Evolutionary conservation across 2,329 filamentous ascomycete species (phyloP), one percentile per base, ranked within the genome.

Genomic region (Aspergillus carbonarius): DNA sequence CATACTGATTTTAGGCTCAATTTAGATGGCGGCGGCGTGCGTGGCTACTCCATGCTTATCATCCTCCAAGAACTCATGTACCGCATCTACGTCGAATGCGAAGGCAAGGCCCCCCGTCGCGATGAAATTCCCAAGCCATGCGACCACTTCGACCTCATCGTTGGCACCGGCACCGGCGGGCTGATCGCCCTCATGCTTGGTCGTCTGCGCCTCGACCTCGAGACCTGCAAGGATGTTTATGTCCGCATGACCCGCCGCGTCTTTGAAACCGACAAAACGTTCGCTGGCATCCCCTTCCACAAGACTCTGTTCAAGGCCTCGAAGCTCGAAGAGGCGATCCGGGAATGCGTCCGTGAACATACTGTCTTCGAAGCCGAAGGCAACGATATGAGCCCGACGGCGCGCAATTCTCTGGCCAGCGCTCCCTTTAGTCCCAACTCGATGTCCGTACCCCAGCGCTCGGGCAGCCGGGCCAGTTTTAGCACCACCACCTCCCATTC

Each of bases 51-150:
- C 57, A 97, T 97, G 85, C 89, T 99, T 74, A 96, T 99, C 72
- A 93, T 99, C 69, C 84, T 99, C 40, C 93, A 98, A 80, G 93
- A 98, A 79, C 83, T 99, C 60, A 99, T 99, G 95, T 92, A 99
- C 81, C 86, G 92, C 63, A 92, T 92, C 12, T 98, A 95, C 75
- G 93, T 98, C 78, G 93, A 97, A 76, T 91, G 87, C 60, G 89
- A 97, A 76, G 93, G 93, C 35, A 87, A 89, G 72, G 92, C 93
- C 7, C 95, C 12, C n/a, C 88, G 89, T 70, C 85, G 92, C 74
- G 85, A 93, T 73, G 89, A 98, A 72, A 96, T 98, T 32, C 95
- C 95, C 13, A 97, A 96, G 70, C 95, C 95, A 71, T 96, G 92
- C 85, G 95, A 99, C 66, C 92, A 98, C 76, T 99, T 99, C 78